Evolutionary conservation across 257 asterid genomes (phyloP).

Genomic region (Sherardia arvensis): DNA sequence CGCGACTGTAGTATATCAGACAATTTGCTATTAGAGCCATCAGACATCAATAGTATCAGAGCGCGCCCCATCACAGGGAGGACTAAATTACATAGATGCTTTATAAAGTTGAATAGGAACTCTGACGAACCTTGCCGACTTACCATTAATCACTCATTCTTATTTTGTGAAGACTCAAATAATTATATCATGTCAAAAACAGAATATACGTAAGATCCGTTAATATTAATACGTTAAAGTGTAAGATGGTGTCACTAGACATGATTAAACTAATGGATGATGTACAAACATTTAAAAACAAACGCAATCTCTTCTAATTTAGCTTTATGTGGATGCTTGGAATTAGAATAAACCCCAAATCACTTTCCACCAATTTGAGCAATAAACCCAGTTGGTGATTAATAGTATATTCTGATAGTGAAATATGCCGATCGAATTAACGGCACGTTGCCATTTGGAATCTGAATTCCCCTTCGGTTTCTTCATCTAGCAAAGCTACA

Average conservation of each 20-base stretch:
- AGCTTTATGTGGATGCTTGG: not conserved
- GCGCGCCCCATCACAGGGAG: too few species aligned
- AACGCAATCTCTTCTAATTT: not conserved
- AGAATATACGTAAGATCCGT: too few species aligned
- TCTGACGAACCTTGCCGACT: too few species aligned
- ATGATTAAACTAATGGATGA: not conserved
- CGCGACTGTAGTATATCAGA: too few species aligned
- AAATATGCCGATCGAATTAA: not conserved
- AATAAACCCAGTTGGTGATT: not conserved
- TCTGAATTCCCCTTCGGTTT: not conserved
- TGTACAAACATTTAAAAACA: not conserved
- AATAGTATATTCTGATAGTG: constrained; percentile 2
- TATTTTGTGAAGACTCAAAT: too few species aligned
- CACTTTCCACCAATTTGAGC: not conserved
- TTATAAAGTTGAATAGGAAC: too few species aligned
- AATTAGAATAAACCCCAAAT: not conserved
- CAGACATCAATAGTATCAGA: too few species aligned
- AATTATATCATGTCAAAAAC: too few species aligned
- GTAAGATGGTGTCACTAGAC: not conserved
- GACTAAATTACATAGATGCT: too few species aligned
- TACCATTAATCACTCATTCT: too few species aligned
- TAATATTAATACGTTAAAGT: too few species aligned
- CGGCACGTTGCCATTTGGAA: not conserved
- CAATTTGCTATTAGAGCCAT: too few species aligned
- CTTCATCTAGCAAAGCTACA: not conserved